Base-by-base conservation (phyloP, 1,284 basidiomycete species). In the Rhodotorula sp. region DNA sequence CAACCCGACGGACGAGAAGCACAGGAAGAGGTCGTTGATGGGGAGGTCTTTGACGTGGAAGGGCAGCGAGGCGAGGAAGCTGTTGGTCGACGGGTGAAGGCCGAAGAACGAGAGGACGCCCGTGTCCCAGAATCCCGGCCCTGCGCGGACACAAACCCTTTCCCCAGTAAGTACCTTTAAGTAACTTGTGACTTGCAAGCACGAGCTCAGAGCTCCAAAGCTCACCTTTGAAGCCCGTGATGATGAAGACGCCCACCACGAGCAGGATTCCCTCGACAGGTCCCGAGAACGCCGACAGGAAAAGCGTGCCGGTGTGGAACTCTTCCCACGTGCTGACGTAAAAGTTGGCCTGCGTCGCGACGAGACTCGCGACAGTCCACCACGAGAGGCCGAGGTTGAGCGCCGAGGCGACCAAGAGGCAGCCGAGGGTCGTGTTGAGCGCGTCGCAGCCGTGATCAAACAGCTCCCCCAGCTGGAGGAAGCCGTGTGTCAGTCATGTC, bases 321-420 rank as follows among this genome's bases (percentile, higher is more conserved):
- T 99, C 95, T 79, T 99, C 95, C 95, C 95, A 98, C 6, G 94
- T 96, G 1, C 92, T 81, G 22, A 97, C 84, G 81, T 98, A 98
- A 80, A 99, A 99, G 82, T 93, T 97, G 73, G 91, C 89, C 24
- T 96, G 85, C 0, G 93, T 91, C 0, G 91, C 91, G 17, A 91
- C 84, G 79, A 95, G 89, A 0, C 90, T 90, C 1, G 89, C 86
- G 33, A 98, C 88, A n/a, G 94, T 95, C 95, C 94, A 98, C 91
- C 94, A 97, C 0, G 92, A 94, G 22, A 93, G 85, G 26, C 91
- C 93, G 15, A 98, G 84, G 76, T 95, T 95, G 60, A 97, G 86
- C 0, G 94, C 93, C 59, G 91, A 87, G n/a, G 87, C 84, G 10
- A 86, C 86, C 51, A 97, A 85, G 67, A 95, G 84, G 64, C 88